Conservation (phyloP, 768 basidiomycete genomes). For the Imleria badia region DNA sequence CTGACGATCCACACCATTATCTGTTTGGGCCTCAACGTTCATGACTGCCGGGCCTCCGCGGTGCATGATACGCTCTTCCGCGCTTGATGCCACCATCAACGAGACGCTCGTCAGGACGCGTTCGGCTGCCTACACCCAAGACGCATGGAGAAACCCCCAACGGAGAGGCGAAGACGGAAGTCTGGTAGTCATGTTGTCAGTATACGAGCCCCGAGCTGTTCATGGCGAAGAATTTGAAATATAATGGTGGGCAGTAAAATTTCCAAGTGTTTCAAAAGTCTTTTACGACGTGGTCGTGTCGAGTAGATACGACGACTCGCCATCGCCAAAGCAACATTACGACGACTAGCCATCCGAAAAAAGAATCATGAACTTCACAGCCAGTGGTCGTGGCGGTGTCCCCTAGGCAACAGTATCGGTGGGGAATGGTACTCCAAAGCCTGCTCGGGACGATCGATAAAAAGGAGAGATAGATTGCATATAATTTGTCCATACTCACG, state of each 20-base stretch:
- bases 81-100: constrained; percentile 41
- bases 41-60: neutral
- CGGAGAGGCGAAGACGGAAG: constrained; percentile 57
- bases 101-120: constrained; percentile 49
- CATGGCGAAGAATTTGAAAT: neutral
- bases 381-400: neutral
- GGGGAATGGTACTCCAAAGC: constrained; percentile 1
- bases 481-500: constrained; percentile 5
- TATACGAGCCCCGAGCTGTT: neutral
- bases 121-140: constrained; percentile 12
- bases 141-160: constrained; percentile 36
- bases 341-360: neutral
- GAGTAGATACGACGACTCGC: neutral
- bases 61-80: neutral
- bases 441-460: constrained; percentile 3
- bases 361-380: neutral
- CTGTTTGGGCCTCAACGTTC: neutral
- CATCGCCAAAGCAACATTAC: neutral
- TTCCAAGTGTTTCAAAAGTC: neutral
- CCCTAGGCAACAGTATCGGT: constrained; percentile 3
- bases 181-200: constrained; percentile 37
- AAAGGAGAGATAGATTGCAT: neutral
- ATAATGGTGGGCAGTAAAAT: neutral
- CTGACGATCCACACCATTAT: neutral
- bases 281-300: neutral